Percentiles rank a stretch among this genome's conserved stretches.
phyloP scores from a whole-genome alignment of 352 stramenopile species.

The Globisporangium spinosum region DNA sequence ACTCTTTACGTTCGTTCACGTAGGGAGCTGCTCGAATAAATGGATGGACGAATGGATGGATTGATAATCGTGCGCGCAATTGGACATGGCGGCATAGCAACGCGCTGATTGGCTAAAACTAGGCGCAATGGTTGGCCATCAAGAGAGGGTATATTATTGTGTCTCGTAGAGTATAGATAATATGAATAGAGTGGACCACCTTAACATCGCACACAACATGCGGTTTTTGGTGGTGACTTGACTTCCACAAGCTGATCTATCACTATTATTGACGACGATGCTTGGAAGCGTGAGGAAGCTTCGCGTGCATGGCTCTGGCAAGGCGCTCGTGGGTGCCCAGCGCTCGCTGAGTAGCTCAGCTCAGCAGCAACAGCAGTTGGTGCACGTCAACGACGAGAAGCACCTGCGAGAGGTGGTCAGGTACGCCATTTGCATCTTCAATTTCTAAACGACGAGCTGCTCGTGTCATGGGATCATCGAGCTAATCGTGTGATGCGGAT shows the following conservation, averaged over 20 bases:
- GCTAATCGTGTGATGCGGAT: neutral
- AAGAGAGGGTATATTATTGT: conserved; percentile 20
- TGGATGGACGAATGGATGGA: conserved; percentile 13
- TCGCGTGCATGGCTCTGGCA: neutral
- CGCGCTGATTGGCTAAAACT: conserved; percentile 20
- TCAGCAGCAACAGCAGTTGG: neutral
- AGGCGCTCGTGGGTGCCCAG: neutral
- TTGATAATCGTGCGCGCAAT: conserved; percentile 8
- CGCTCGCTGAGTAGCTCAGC: conserved; percentile 1
- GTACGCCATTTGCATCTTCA: neutral
- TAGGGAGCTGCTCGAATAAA: neutral
- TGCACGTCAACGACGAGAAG: neutral
- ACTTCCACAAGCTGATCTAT: neutral
- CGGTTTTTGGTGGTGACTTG: conserved; percentile 20
- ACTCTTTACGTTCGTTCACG: neutral
- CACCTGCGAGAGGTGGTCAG: conserved; percentile 17
- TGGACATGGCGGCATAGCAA: conserved; percentile 10
- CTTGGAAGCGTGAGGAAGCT: conserved; percentile 14
- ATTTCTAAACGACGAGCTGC: neutral
- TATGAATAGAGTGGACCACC: conserved; percentile 20
- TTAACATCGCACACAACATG: neutral
- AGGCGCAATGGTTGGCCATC: conserved; percentile 11
- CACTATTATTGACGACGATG: neutral
- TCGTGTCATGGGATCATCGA: neutral
- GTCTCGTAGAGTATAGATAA: conserved; percentile 18